Base-by-base conservation (phyloP, 352 stramenopile species). In the Globisporangium camurandrum region DNA sequence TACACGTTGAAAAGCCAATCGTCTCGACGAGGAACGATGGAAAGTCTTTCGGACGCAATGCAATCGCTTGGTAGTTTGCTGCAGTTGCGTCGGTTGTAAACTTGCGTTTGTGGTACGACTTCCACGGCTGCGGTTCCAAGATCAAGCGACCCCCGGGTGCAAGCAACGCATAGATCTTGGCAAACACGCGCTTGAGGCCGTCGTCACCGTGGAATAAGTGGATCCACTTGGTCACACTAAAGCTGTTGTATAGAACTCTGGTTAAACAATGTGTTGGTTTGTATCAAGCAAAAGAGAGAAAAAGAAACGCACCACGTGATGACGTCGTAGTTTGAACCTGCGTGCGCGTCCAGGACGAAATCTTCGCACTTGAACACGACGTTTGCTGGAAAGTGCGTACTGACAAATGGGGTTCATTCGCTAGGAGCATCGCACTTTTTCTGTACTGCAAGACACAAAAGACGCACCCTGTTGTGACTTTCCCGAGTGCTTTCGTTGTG, bases 161-260 rank as follows among this genome's bases (percentile, higher is more conserved):
- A 2, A 96, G 54, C 33, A 95, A 57, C 12, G 63, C 54, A 54
- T 81, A 81, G 30, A 92, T 71, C 20, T 77, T 62, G 5, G 54
- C 45, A 57, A 96, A 96, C 23, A 93, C 58, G 22, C 62, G 56
- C 46, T 87, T 76, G 47, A 96, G 67, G 12, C 81, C 84, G 24
- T 90, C 77, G 44, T 96, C 86, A 14, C 86, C 86, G 34, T 88
- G 73, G 54, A 92, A 86, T 36, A 96, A 63, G 49, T 96, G 86
- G 36, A 96, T 88, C 86, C 86, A 96, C 66, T 96, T 96, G 10
- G 84, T 90, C 49, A 95, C 80, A 42, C 81, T 94, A 40, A 96
- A 89, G 45, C 84, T 88, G 30, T 23, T n/a, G n/a, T n/a, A n/a
- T n/a, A n/a, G n/a, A n/a, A n/a, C n/a, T n/a, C n/a, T n/a, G n/a